Evolutionary conservation across 2,329 filamentous ascomycete genomes (phyloP).

Genomic region (Trichoderma afroharzianum): DNA sequence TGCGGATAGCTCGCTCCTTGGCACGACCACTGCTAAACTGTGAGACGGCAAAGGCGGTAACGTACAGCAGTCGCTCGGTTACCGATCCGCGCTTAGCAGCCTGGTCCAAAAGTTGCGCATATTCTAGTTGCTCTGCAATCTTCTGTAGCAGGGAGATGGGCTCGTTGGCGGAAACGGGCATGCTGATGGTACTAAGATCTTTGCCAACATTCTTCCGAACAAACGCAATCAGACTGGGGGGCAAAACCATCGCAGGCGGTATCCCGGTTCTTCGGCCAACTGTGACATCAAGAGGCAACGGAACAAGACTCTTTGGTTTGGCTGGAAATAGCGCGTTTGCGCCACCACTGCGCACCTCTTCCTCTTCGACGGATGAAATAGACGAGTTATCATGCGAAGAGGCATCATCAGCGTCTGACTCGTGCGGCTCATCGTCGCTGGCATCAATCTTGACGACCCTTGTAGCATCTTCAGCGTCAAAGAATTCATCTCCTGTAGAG

Average conservation of each 20-base stretch:
- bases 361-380: slow-evolving; percentile 56
- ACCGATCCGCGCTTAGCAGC: slow-evolving; percentile 61
- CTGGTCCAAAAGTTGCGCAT: slow-evolving; percentile 76
- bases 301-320: slow-evolving; percentile 70
- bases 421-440: slow-evolving; percentile 61
- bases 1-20: slow-evolving; percentile 88
- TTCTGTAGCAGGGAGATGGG: slow-evolving; percentile 85
- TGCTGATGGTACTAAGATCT: slow-evolving; percentile 91
- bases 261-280: slow-evolving; percentile 69
- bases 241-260: slow-evolving; percentile 68
- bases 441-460: slow-evolving; percentile 71
- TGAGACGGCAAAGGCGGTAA: slow-evolving; percentile 88
- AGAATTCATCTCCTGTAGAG: slow-evolving; percentile 81
- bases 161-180: slow-evolving; percentile 96
- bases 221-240: slow-evolving; percentile 90
- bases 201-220: slow-evolving; percentile 97
- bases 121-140: slow-evolving; percentile 86
- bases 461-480: slow-evolving; percentile 71
- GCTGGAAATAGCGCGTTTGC: slow-evolving; percentile 64
- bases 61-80: slow-evolving; percentile 72
- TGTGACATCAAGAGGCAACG: slow-evolving; percentile 66
- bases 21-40: slow-evolving; percentile 77
- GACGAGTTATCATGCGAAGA: slow-evolving; percentile 55
- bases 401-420: slow-evolving; percentile 54
- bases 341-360: slow-evolving; percentile 57